Base-by-base conservation (phyloP, 1,139 yeast species). In the Hansenula lynferdii region DNA sequence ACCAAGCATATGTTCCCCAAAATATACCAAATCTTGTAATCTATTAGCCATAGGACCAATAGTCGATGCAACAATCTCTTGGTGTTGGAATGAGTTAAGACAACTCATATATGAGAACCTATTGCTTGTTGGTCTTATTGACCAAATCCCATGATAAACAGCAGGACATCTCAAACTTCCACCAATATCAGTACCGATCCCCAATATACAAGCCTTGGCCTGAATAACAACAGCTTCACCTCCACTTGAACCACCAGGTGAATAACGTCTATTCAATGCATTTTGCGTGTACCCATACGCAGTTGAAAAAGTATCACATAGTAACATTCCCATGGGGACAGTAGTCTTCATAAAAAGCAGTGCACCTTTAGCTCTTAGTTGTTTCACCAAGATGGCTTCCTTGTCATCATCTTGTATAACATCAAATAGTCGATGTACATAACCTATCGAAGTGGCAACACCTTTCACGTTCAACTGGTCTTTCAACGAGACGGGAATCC, bases 161-260 rank as follows among this genome's bases (percentile, higher is more conserved):
- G 80, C 70, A 4, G 86, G 85, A 41, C 68, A 66, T 41, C 85
- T 61, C 36, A 79, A 70, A 28, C 77, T 67, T 7, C 85, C 85
- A 16, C 84, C 85, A 50, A 80, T 77, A 55, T 80, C 85, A 25
- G 81, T 73, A 6, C 85, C 85, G 34, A 77, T 57, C 5, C 83
- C 84, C 23, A 76, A 42, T 16, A 67, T 62, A 1, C 80, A 66
- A 4, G 75, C 80, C 34, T 67, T 64, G 17, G 81, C 75, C 7
- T 85, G 86, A 14, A 49, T 27, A 18, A 51, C 34, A 4, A 53
- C 69, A 10, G 73, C 80, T 50, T 74, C 81, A 34, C 82, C 82
- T 12, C 79, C 78, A 29, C 77, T 69, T 12, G 76, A 68, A 3
- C 82, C 82, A 20, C 81, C 81, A 21, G 67, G 50, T 2, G 75